Base-by-base conservation (phyloP, 495 filamentous ascomycete species). In the Geoglossum glabrum region DNA sequence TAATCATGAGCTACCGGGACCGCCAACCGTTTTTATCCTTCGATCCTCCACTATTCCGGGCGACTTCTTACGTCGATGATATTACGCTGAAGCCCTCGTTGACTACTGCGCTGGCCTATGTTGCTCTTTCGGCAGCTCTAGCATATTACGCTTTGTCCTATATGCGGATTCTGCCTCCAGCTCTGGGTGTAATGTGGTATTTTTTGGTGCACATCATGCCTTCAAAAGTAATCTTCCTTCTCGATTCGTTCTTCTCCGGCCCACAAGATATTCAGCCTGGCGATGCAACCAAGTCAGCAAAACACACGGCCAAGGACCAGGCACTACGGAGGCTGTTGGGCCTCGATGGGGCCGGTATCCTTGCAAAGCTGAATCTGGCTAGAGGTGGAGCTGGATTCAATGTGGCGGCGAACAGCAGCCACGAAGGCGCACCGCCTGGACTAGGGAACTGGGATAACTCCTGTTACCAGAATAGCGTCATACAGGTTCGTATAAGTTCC, bases 391-490 rank as follows among this genome's bases (percentile, higher is more conserved):
- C 77, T 54, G 68, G 68, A 3, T 55, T 78, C 33, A 69, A 73
- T 36, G 69, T 61, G 46, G 67, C 72, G 0, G 61, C 74, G 7
- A 66, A 75, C 19, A 68, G 72, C 38, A 64, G 54, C 47, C 68
- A 65, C 23, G 69, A 70, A 17, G 67, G 67, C 34, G 61, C 68
- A 28, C 87, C 87, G 1, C 77, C 87, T 4, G 92, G 93, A 0
- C 68, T 97, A 31, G 86, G 86, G 19, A 99, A 99, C 65, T 83
- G 79, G 72, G 82, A 94, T 68, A 95, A 95, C 64, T 94, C 87
- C 0, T 99, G 93, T 69, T 99, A 92, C 65, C 90, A 97, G 71
- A 99, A 99, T 66, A 95, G 90, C 60, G 84, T 96, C 21, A 80
- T 97, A 21, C 71, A 70, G 40, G 59, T 58, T 56, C 26, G 56